phyloP scores from a whole-genome alignment of 306 rosid species.

The Ammopiptanthus mongolicus region DNA sequence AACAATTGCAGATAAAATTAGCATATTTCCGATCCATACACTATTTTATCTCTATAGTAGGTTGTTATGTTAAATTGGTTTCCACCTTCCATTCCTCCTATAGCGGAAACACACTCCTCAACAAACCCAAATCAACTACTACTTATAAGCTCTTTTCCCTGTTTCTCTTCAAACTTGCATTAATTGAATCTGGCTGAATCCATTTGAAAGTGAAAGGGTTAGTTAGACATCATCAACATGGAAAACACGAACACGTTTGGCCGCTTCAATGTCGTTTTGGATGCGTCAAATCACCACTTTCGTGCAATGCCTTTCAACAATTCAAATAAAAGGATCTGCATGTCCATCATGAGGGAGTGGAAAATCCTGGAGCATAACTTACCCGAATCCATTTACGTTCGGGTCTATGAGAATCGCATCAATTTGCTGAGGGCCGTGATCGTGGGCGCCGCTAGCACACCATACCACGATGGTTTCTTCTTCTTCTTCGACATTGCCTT shows the following conservation, averaged over 20 bases:
- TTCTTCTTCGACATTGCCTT: slow-evolving; percentile 50
- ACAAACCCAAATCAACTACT: neutral
- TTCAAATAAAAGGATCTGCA: slow-evolving; percentile 9
- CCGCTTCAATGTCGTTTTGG: slow-evolving; percentile 40
- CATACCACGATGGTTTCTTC: slow-evolving; percentile 50
- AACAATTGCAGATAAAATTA: too few relatives aligned
- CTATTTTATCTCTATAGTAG: too few relatives aligned
- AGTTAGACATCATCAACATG: too few relatives aligned
- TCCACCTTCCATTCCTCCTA: too few relatives aligned
- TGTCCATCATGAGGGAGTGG: slow-evolving; percentile 54
- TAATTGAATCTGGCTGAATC: too few relatives aligned
- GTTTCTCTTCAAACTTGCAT: too few relatives aligned
- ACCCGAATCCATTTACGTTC: slow-evolving; percentile 52
- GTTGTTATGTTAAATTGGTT: too few relatives aligned
- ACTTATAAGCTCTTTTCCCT: neutral
- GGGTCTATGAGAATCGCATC: slow-evolving; percentile 39
- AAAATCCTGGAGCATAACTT: slow-evolving; percentile 32
- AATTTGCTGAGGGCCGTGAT: slow-evolving; percentile 44
- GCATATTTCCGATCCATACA: too few relatives aligned
- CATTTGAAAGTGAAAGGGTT: too few relatives aligned
- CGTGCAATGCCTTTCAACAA: neutral
- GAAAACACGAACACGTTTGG: neutral
- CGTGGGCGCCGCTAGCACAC: slow-evolving; percentile 53
- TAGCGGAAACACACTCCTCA: too few relatives aligned
- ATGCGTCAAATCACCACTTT: slow-evolving; percentile 40